A percentile compares a stretch with the other conserved stretches of the same genome.
phyloP scores from a whole-genome alignment of 306 rosid genomes.

The Datisca glomerata region DNA sequence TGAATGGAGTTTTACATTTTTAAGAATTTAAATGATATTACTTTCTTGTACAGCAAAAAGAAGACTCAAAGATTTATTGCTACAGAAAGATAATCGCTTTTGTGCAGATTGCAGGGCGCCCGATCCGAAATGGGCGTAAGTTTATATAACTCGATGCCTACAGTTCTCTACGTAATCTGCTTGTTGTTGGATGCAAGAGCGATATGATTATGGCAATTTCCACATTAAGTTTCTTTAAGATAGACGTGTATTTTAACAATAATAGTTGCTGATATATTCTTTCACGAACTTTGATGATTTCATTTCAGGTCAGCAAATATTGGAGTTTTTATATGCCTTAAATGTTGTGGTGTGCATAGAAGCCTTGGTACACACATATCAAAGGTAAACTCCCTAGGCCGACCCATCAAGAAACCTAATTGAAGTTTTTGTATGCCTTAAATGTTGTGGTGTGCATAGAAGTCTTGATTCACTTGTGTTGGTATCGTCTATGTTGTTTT shows the following conservation, averaged over 20 bases:
- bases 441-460: slow-evolving; percentile 90
- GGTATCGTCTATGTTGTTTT: neutral
- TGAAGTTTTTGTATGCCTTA: slow-evolving; percentile 42
- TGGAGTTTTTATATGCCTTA: slow-evolving; percentile 92
- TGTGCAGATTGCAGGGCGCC: slow-evolving; percentile 96
- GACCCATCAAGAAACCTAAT: neutral
- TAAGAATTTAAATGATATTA: slow-evolving; percentile 8
- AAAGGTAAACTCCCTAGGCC: slow-evolving; percentile 41
- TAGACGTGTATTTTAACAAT: too few species aligned
- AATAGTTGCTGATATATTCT: neutral
- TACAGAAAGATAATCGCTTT: slow-evolving; percentile 57
- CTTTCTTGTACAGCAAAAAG: slow-evolving; percentile 57
- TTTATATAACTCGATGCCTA: slow-evolving; percentile 1
- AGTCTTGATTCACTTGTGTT: slow-evolving; percentile 54
- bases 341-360: slow-evolving; percentile 92
- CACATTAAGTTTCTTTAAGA: neutral
- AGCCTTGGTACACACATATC: slow-evolving; percentile 94
- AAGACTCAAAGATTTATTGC: slow-evolving; percentile 62
- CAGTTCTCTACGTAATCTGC: neutral
- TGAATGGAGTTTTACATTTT: too few species aligned
- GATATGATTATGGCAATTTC: neutral
- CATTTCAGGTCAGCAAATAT: slow-evolving; percentile 84
- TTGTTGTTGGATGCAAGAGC: neutral
- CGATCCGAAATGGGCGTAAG: slow-evolving; percentile 99
- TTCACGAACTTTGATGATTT: neutral